phyloP scores from a whole-genome alignment of 106 monocot genomes.

The Triglochin maritima region DNA sequence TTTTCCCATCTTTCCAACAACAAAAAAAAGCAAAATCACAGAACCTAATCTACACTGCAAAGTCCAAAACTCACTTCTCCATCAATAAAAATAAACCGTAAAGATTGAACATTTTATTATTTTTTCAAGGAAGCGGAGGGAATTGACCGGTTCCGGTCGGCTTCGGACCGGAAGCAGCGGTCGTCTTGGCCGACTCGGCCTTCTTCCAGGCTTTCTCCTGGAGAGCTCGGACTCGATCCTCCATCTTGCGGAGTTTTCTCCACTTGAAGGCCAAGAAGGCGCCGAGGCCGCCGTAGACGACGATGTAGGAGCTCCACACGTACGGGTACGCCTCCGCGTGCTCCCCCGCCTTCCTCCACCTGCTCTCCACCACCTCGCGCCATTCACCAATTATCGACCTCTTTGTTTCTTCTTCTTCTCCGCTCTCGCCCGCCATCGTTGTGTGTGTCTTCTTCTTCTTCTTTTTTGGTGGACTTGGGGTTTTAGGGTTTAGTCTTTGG shows the following conservation, averaged over 20 bases:
- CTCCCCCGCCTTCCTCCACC: conserved; percentile 55
- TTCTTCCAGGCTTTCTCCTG: conserved; percentile 54
- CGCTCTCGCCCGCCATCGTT: not conserved
- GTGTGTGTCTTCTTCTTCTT: not conserved
- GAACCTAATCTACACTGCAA: too few relatives aligned
- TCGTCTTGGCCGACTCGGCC: conserved; percentile 43
- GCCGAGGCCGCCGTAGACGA: conserved; percentile 79
- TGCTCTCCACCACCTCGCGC: conserved; percentile 27
- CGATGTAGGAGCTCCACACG: conserved; percentile 83
- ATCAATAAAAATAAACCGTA: too few relatives aligned
- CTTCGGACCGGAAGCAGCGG: conserved; percentile 1
- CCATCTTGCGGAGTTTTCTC: conserved; percentile 80
- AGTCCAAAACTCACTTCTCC: too few relatives aligned
- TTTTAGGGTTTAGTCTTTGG: too few relatives aligned
- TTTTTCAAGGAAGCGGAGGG: not conserved
- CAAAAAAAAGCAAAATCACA: too few relatives aligned
- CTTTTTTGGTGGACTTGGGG: too few relatives aligned
- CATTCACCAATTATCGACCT: conserved; percentile 5
- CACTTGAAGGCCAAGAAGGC: conserved; percentile 47
- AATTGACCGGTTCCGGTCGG: not conserved
- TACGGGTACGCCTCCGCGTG: conserved; percentile 95
- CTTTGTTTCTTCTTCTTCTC: not conserved
- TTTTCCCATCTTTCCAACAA: too few relatives aligned
- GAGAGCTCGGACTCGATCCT: conserved; percentile 53
- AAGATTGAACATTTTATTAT: too few relatives aligned